Base-by-base conservation (phyloP, 768 basidiomycete species). In the Psilocybe azurescens region DNA sequence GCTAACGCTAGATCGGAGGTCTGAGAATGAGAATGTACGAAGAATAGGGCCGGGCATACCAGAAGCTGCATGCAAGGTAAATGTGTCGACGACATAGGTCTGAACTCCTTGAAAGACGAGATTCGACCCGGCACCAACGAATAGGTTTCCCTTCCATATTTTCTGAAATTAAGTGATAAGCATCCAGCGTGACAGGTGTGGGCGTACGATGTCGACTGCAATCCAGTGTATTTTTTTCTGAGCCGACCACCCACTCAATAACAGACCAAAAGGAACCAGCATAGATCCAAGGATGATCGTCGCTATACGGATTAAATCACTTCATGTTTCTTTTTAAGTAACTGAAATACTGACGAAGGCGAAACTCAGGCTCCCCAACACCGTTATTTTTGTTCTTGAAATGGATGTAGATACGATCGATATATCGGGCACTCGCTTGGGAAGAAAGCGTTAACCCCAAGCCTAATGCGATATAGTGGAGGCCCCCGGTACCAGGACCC, bases 401-500 rank as follows among this genome's bases (percentile, higher is more conserved):
- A 61, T 81, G 70, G 2, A 79, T 71, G 60, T 89, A 89, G 0
- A 87, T 68, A 48, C 68, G 72, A 70, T 93, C 91, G 71, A 91
- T 73, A 7, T 77, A 65, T 9, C 81, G 76, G 0, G 87, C 88
- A 59, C 86, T 89, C 10, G 82, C 13, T 68, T 86, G 82, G 1
- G 87, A 83, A 0, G 83, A 81, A 2, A 75, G 64, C 0, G 78
- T 67, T 14, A 91, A 74, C 2, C 91, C 91, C 1, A 89, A 18
- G 0, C 90, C 91, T 5, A 93, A 79, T 0, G 91, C 83, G 59
- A 93, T 77, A 65, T 92, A 95, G 67, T 93, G 79, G 32, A 93
- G 72, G 0, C 90, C 88, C 0, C 85, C 79, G 53, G 89, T 86
- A 4, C 90, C 88, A 9, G 81, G 72, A 0, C 69, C 62, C 69